Conservation (phyloP, 2,329 filamentous ascomycete species). For the Exophiala aquamarina region DNA sequence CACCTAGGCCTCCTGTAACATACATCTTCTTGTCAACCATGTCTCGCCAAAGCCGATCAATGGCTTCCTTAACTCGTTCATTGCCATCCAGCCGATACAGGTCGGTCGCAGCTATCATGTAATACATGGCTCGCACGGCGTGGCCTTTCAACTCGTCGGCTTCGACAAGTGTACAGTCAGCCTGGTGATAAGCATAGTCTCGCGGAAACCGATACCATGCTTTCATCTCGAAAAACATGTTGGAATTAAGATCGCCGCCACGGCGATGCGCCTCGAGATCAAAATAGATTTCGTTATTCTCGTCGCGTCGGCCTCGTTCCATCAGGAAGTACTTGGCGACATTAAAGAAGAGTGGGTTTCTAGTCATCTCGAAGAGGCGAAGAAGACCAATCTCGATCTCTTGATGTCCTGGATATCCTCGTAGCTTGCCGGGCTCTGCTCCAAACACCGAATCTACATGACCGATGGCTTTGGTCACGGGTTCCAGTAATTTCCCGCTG, state of each 20-base stretch:
- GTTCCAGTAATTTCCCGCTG: constrained; percentile 47
- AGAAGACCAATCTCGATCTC: constrained; percentile 53
- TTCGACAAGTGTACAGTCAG: constrained; percentile 3
- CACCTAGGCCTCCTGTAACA: constrained; percentile 2
- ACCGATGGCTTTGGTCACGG: constrained; percentile 56
- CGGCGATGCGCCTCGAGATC: constrained; percentile 2
- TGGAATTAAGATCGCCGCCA: constrained; percentile 3
- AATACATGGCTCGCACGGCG: constrained; percentile 8
- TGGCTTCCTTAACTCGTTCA: background rate
- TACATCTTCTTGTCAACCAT: constrained; percentile 5
- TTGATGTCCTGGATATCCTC: constrained; percentile 62
- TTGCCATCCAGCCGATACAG: background rate
- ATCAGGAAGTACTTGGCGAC: constrained; percentile 58
- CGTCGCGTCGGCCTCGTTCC: constrained; percentile 54
- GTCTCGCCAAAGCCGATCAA: constrained; percentile 5
- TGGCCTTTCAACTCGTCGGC: background rate
- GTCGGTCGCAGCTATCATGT: constrained; percentile 1
- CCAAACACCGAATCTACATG: constrained; percentile 55
- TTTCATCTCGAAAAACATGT: constrained; percentile 2
- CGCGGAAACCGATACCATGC: constrained; percentile 3
- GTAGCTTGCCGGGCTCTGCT: constrained; percentile 46
- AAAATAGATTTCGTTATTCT: constrained; percentile 44
- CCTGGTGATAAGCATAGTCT: constrained; percentile 8
- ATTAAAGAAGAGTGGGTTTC: constrained; percentile 38
- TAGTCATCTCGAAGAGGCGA: constrained; percentile 43